phyloP scores from a whole-genome alignment of 2,329 filamentous ascomycete species.

The Colletotrichum higginsianum region DNA sequence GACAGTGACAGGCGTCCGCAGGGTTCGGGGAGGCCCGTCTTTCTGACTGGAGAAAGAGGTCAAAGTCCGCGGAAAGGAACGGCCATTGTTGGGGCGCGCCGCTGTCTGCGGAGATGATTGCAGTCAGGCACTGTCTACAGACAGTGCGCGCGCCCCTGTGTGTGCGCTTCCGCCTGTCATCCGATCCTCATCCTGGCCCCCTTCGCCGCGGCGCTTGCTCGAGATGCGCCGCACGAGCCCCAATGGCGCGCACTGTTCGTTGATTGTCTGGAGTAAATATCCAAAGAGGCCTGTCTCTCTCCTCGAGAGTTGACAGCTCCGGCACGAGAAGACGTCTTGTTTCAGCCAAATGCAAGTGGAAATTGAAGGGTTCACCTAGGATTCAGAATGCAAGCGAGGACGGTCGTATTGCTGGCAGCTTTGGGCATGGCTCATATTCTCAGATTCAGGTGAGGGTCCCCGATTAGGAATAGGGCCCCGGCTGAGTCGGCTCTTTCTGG shows the following conservation, averaged over 20 bases:
- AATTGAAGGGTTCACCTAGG: constrained; percentile 30
- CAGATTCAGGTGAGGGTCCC: constrained; percentile 46
- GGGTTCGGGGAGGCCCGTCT: constrained; percentile 12
- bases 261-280: constrained; percentile 19
- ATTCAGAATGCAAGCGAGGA: not conserved
- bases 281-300: not conserved
- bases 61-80: constrained; percentile 9
- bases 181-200: not conserved
- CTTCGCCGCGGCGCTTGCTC: constrained; percentile 4
- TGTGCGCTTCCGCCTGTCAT: constrained; percentile 1
- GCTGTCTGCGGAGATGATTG: constrained; percentile 13
- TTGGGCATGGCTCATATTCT: constrained; percentile 42
- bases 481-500: constrained; percentile 24
- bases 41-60: not conserved
- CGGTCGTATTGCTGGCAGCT: constrained; percentile 28
- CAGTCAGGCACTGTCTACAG: constrained; percentile 8
- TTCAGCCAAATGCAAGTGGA: constrained; percentile 38
- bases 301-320: constrained; percentile 13
- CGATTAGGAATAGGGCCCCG: constrained; percentile 37
- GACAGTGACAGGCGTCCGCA: not conserved
- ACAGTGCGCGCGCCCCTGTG: too few relatives aligned
- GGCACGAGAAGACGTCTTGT: constrained; percentile 11
- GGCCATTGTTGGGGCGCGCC: constrained; percentile 10
- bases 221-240: constrained; percentile 21
- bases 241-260: constrained; percentile 1